Base-by-base conservation (phyloP, 2,329 filamentous ascomycete species). In the Myriosclerotinia duriaeana region DNA sequence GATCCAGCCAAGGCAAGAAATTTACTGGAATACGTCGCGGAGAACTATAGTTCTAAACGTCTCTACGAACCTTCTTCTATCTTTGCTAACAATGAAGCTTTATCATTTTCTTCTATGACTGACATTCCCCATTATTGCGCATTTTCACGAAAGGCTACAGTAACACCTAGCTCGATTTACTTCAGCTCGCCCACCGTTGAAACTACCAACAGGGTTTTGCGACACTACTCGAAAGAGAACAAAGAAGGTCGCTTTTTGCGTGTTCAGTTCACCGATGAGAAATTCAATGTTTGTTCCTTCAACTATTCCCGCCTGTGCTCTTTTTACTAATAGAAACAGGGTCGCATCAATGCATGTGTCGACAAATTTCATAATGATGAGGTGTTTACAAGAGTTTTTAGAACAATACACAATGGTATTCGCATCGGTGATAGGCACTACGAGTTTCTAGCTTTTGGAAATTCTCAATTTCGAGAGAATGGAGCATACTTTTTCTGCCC, bases 401-500 rank as follows among this genome's bases (percentile, higher is more conserved):
- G 89, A 58, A 85, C 89, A 0, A 80, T 98, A 74, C 83, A 80
- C 54, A 85, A 95, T 65, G 95, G 95, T 0, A 94, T 99, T 70
- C 82, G 82, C 0, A 88, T 99, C 60, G 95, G 92, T 5, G 90
- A 89, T 69, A 88, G 92, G 9, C 86, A 87, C 67, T 99, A 93
- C 77, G 85, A 94, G 71, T 98, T 98, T 70, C 85, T 99, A 36
- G 95, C 94, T 0, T 97, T 93, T 78, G 94, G 95, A 0, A 98
- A 95, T 77, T 97, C 95, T 0, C 95, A 99, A 73, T 91, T 99
- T 68, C 87, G 94, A 62, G 93, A 98, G 74, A 88, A 94, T 71
- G 91, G 93, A 0, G 93, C 92, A 0, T 98, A 95, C 75, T 97
- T 99, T 78, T 98, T 98, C 76, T 89, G 91, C 5, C 85, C 90